Evolutionary conservation across 495 filamentous ascomycete genomes (phyloP), one percentile per base, ranked within the genome.

Genomic region (Venustampulla echinocandica): DNA sequence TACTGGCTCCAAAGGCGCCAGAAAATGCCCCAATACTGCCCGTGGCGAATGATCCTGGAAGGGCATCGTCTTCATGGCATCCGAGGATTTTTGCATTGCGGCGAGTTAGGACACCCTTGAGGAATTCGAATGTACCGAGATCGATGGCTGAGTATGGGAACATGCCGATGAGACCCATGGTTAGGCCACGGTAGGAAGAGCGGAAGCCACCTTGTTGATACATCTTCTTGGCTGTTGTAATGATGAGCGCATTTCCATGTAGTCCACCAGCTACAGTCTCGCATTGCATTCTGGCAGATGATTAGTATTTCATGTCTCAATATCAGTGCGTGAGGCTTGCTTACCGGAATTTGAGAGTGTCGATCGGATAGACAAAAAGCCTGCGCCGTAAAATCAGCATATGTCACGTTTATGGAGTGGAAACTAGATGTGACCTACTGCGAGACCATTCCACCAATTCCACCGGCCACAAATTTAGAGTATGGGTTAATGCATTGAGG

Each of bases 101-200:
- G 9, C 68, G 69, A 2, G 80, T 68, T 46, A 94, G 75, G 4
- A 68, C 69, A 23, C 76, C 76, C 69, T 99, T 99, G 45, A 95
- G 71, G 40, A 89, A 80, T 64, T 99, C 92, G 54, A 96, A 99
- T 0, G 86, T 95, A 32, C 86, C 84, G 49, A 99, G 79, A 61
- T 99, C 92, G 62, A 99, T 92, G 28, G 92, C 93, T 25, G 87
- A 87, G 64, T 99, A 99, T 1, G 92, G 92, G 59, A 97, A 97
- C 81, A 97, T 95, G 60, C 92, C 92, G 41, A 94, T 59, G 2
- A 99, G 72, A 15, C 93, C 92, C 70, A 96, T 84, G 0, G 87
- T 86, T 25, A 97, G 77, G 14, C 92, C 92, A 48, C 90, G 87
- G 61, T 97, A 99, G 52, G 87, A 93, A 15, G 84, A 74, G 33